Base-by-base conservation (phyloP, 768 basidiomycete genomes). In the Dioszegia crocea region DNA sequence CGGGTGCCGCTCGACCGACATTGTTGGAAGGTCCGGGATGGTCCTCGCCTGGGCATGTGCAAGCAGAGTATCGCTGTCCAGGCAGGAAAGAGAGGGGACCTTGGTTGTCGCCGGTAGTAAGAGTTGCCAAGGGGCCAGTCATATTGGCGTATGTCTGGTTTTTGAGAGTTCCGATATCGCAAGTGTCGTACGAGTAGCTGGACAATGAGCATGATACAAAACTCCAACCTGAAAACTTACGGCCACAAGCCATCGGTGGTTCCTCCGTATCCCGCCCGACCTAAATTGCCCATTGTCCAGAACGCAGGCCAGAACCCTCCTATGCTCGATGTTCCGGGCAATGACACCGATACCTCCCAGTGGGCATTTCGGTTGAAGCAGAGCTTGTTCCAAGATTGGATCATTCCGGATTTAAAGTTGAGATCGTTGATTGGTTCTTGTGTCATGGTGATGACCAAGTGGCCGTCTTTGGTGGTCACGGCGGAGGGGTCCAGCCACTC, bases 221-320 rank as follows among this genome's bases (percentile, higher is more conserved):
- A n/a, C n/a, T n/a, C n/a, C n/a, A 44, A 17, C 9, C 29, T 40
- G 30, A 24, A 33, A 65, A 89, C 63, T 62, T 51, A 70, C 52
- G 70, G 70, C 66, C 66, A 68, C 30, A 59, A 52, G 61, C 91
- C 91, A 54, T 94, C 91, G 1, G 91, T 80, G 66, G 83, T 83
- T 31, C 89, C 91, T 66, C 91, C 91, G 74, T 86, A 93, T 21
- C 91, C 90, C 24, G 89, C 90, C 44, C 91, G 83, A 46, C 91
- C 87, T 80, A 96, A 78, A 70, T 94, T 84, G n/a, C 83, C 86
- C 81, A 79, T 85, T 76, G 66, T 83, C 85, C 82, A 84, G 36
- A 83, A 67, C 33, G 81, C 83, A 23, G 73, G 76, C 83, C 82
- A 83, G 33, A 83, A 77, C 56, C 76, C 76, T 23, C 72, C 70